phyloP scores from a whole-genome alignment of 2,329 filamentous ascomycete species.

The Aspergillus caelatus region DNA sequence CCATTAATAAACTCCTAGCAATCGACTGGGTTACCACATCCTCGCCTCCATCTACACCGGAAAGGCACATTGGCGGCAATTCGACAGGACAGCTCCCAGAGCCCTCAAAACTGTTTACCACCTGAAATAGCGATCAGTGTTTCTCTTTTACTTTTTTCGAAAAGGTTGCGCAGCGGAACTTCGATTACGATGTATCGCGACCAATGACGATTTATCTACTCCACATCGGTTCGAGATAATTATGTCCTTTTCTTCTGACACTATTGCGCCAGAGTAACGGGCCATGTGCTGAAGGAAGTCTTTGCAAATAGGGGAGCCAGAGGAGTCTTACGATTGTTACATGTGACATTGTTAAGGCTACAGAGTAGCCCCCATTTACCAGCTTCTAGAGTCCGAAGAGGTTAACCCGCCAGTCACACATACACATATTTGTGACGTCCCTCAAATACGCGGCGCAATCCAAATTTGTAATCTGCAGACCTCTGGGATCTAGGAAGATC shows the following conservation, averaged over 20 bases:
- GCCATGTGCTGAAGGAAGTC: slow-evolving; percentile 8
- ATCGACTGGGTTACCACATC: not conserved
- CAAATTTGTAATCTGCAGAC: not conserved
- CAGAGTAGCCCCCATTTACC: not conserved
- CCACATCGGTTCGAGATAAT: not conserved
- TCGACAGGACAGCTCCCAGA: not conserved
- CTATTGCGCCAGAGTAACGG: slow-evolving; percentile 2
- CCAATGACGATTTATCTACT: not conserved
- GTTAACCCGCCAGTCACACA: not conserved
- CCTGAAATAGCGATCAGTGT: not conserved
- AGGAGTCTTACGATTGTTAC: not conserved
- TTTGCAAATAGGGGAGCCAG: slow-evolving; percentile 2
- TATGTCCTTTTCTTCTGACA: slow-evolving; percentile 5
- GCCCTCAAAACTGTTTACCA: not conserved
- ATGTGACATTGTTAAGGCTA: not conserved
- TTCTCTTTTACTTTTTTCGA: not conserved
- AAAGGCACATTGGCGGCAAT: not conserved
- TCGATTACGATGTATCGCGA: not conserved
- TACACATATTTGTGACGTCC: not conserved
- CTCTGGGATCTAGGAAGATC: not conserved
- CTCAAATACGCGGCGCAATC: not conserved
- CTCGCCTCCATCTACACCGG: not conserved
- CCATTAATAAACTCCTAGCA: not conserved
- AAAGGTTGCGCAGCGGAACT: not conserved
- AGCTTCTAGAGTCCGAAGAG: not conserved